Conservation (phyloP, 169 alveolate genomes). For the Plasmodium gaboni region DNA sequence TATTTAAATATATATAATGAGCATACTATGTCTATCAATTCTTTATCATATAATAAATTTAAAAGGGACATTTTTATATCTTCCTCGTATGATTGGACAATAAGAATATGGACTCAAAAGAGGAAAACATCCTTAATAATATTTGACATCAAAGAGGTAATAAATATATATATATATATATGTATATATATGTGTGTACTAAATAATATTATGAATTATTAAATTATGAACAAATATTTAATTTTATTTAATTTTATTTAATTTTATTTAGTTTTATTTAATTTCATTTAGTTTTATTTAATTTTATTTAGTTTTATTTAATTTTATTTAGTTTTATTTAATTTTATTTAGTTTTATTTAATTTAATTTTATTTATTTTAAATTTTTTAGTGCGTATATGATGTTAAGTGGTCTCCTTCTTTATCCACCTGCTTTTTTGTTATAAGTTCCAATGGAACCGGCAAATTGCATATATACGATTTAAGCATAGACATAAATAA, state of each 20-base stretch:
- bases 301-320: too few relatives aligned
- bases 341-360: too few relatives aligned
- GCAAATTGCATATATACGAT: slow-evolving; percentile 54
- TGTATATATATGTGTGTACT: background rate
- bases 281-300: too few relatives aligned
- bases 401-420: slow-evolving; percentile 59
- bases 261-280: too few relatives aligned
- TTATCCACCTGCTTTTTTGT: slow-evolving; percentile 66
- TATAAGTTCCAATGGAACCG: slow-evolving; percentile 38
- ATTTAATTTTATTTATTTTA: background rate
- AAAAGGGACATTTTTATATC: slow-evolving; percentile 39
- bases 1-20: slow-evolving; percentile 32
- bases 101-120: slow-evolving; percentile 64
- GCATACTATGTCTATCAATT: slow-evolving; percentile 59
- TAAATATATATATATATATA: background rate
- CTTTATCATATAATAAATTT: slow-evolving; percentile 42
- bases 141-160: slow-evolving; percentile 69
- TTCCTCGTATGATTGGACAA: slow-evolving; percentile 73
- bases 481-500: slow-evolving; percentile 58
- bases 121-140: slow-evolving; percentile 14
- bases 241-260: too few relatives aligned
- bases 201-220: too few relatives aligned
- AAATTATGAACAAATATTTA: too few relatives aligned
- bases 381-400: slow-evolving; percentile 56
- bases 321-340: too few relatives aligned